Evolutionary conservation across 2,329 filamentous ascomycete genomes (phyloP), one percentile per base, ranked within the genome.

Genomic region (Verticillium klebahnii): DNA sequence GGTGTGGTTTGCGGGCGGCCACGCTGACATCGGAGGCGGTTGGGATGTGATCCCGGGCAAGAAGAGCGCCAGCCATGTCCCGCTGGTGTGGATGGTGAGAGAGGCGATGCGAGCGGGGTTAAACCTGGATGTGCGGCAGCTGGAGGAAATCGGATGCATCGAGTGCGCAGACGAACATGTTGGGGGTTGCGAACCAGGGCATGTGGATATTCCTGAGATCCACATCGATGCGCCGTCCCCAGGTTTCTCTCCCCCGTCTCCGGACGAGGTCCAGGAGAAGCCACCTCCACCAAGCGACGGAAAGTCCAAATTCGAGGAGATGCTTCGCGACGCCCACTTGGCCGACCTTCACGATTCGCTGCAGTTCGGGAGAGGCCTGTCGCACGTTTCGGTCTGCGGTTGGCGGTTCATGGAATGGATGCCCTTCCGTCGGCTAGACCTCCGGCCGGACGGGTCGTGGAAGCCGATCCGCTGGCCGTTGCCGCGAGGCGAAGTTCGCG

Each of bases 331-430:
- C 29, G 87, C 89, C 0, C 81, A 84, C 62, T 70, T 77, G 2
- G 78, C 83, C 1, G 75, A 70, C 3, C 83, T 92, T 52, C 90
- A 94, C 70, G 91, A 93, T 71, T 91, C 89, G 3, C 81, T 93
- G 0, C 76, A 82, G 57, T 91, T 86, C 67, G 80, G 81, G 14
- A 82, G 85, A 14, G 90, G 90, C 0, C 77, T 90, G 4, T 72
- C 80, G 0, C 64, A 66, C 29, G 61, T 77, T 4, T 84, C 86
- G 0, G 89, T 92, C 0, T 67, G 89, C 0, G 82, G 81, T 2
- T 94, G 91, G 91, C 89, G 87, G 39, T 72, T 91, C 25, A 91
- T 94, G 90, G 91, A 94, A 69, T 93, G 89, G 71, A 78, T 94
- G 29, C 91, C 91, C 0, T 93, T 94, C 75, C 83, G 89, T 1